Evolutionary conservation across 1,284 basidiomycete species (phyloP), one percentile per base, ranked within the genome.

Genomic region (Cryptococcus sp.): DNA sequence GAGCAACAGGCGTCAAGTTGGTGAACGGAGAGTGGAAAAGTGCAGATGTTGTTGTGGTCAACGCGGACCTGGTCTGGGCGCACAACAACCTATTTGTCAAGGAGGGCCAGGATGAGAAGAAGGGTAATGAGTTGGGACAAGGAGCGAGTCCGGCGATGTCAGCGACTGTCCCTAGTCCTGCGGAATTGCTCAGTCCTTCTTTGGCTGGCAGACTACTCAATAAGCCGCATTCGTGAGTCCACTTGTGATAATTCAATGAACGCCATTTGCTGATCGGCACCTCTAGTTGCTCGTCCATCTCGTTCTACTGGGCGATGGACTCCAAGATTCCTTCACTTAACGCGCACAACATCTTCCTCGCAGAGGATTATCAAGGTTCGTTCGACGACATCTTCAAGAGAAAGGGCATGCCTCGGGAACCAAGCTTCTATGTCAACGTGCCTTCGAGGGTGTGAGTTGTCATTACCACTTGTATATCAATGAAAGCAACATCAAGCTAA

Each of bases 391-490:
- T 84, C 66, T 83, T 84, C 70, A 73, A 80, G 50, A 68, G 78
- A 7, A 79, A 81, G 46, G 70, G 73, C 16, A 77, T 83, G 60
- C 82, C 83, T 1, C 64, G 75, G n/a, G 81, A 83, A 55, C 82
- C 82, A 1, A 80, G 78, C 13, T 83, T 83, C 72, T 83, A 83
- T 71, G 81, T 83, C 68, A 82, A 83, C 61, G 81, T 83, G 1
- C 81, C 82, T 3, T 80, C 80, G 5, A 69, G 80, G 46, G 72
- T 81, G 71, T 73, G 51, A 49, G 71, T 63, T 3, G 19, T 16
- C 4, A 1, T 6, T n/a, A 25, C 6, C 25, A 25, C 25, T 25
- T 25, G 38, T 40, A 40, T 45, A 41, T 39, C 5, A 45, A 10
- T 10, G 11, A 4, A 22, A 45, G 42, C 42, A 22, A 2, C 17